Conservation (phyloP, 2,329 filamentous ascomycete genomes). For the Hypoxylon sp. region DNA sequence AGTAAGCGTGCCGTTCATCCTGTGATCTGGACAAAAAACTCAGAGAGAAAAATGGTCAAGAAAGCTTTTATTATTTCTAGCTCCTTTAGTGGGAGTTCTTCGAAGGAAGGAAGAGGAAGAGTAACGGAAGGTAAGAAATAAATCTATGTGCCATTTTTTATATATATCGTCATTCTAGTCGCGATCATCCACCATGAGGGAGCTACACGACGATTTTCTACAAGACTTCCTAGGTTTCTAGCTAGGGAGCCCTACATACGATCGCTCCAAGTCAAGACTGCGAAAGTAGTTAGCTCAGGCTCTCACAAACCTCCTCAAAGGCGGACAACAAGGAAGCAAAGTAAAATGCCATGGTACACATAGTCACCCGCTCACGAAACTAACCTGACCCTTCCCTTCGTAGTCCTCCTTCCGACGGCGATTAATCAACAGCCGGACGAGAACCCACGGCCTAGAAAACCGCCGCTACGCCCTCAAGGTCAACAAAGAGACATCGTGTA, state of each 20-base stretch:
- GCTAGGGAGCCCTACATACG: conserved; percentile 15
- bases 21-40: conserved; percentile 1
- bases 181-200: conserved; percentile 6
- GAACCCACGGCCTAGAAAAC: conserved; percentile 5
- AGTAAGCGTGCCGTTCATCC: conserved; percentile 23
- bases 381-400: background rate
- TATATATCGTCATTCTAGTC: background rate
- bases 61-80: background rate
- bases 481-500: background rate
- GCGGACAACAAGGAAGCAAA: background rate
- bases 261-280: background rate
- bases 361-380: background rate
- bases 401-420: conserved; percentile 10
- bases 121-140: background rate
- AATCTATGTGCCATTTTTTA: background rate
- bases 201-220: conserved; percentile 18
- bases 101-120: background rate
- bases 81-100: background rate
- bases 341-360: background rate
- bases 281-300: background rate
- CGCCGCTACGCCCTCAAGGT: conserved; percentile 13
- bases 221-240: conserved; percentile 24
- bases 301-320: background rate
- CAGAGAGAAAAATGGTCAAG: background rate
- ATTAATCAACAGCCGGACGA: conserved; percentile 39